Evolutionary conservation across 2,329 filamentous ascomycete genomes (phyloP), one percentile per base, ranked within the genome.

Genomic region (Colletotrichum plurivorum): DNA sequence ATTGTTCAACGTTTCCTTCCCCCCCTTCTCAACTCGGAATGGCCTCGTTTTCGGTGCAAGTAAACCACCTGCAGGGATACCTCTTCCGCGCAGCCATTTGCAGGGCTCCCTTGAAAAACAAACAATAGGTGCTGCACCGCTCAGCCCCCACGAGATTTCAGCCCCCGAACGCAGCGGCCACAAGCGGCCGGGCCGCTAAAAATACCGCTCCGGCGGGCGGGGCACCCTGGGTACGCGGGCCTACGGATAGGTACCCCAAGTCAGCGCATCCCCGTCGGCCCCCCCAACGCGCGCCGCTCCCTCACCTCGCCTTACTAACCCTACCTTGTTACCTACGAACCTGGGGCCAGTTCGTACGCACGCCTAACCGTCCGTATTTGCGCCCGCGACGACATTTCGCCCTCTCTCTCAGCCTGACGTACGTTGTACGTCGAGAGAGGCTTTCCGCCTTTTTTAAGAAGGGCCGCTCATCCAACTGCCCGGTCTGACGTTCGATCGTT

Each of bases 161-260:
- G 62, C 66, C 55, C 31, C 61, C 62, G 49, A 69, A 45, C 45
- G 45, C 31, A 43, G 64, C 65, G 65, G 65, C 60, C 60, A 64
- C 48, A 58, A 54, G 61, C 61, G 48, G 48, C 55, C 66, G 54
- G 66, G 62, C 62, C 66, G 66, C 66, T 69, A 66, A 66, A 66
- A 60, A 69, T 69, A 69, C 62, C 61, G 66, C 18, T 52, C 66
- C 61, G 62, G 66, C 55, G 43, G 62, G 66, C 55, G 43, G 66
- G 66, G 62, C 25, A 48, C n/a, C n/a, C n/a, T 27, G n/a, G 22
- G 25, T 27, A 36, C n/a, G 22, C 31, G 41, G 16, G 22, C 27
- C 36, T 25, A 55, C 45, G 58, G 45, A 20, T 51, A 25, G 45
- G n/a, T 51, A 25, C 52, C 62, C 61, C 27, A 68, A 65, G 48